phyloP scores from a whole-genome alignment of 192 early-diverging fungal genomes.

The Gonapodya sp. region DNA sequence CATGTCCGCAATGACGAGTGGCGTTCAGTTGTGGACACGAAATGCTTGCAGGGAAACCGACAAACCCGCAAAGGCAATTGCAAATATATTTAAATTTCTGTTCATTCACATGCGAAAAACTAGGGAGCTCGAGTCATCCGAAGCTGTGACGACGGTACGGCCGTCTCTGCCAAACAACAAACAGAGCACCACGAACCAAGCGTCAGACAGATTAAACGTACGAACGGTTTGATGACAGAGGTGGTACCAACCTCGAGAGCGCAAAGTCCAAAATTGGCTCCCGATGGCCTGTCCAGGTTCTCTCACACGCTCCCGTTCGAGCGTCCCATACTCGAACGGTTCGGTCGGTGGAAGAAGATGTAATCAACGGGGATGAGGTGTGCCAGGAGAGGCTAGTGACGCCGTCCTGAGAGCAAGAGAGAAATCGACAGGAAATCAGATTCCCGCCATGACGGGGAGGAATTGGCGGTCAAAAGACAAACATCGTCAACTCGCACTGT shows the following conservation, averaged over 20 bases:
- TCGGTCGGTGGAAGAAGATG: slow-evolving; percentile 67
- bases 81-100: too few relatives aligned
- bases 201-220: neutral
- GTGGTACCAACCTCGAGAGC: slow-evolving; percentile 39
- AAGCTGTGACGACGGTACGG: slow-evolving; percentile 59
- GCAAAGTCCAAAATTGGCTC: slow-evolving; percentile 78
- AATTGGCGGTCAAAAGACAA: neutral
- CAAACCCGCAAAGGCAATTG: too few relatives aligned
- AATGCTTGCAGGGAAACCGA: too few relatives aligned
- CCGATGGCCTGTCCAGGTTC: slow-evolving; percentile 72
- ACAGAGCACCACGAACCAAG: neutral
- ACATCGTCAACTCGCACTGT: slow-evolving; percentile 42
- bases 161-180: slow-evolving; percentile 41
- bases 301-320: slow-evolving; percentile 70
- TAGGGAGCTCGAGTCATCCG: slow-evolving; percentile 73
- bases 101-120: slow-evolving; percentile 44
- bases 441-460: too few relatives aligned
- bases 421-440: too few relatives aligned
- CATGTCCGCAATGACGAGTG: too few relatives aligned
- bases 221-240: neutral
- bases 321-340: slow-evolving; percentile 85
- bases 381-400: slow-evolving; percentile 72
- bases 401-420: slow-evolving; percentile 66
- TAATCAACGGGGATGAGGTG: slow-evolving; percentile 54
- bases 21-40: too few relatives aligned